Evolutionary conservation across 768 basidiomycete genomes (phyloP).

Genomic region (Pleurotus pulmonarius): DNA sequence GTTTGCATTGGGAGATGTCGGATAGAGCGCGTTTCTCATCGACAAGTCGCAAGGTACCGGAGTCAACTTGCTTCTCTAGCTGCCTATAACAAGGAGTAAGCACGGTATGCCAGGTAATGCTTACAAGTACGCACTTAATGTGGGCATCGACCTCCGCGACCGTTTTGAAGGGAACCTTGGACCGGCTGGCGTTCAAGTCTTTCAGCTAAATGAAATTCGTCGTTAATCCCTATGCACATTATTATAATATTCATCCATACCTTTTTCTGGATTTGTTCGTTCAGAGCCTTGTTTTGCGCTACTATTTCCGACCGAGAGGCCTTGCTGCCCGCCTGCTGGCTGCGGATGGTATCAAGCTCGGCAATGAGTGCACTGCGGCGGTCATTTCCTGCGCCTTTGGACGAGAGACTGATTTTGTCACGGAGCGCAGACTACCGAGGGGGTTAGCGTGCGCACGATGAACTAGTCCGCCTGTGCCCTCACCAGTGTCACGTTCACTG

Average conservation of each 20-base stretch:
- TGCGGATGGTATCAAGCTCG: constrained; percentile 78
- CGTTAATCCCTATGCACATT: too few species aligned
- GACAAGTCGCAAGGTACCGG: constrained; percentile 85
- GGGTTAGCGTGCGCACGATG: neutral
- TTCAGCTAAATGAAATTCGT: constrained; percentile 53
- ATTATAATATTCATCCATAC: constrained; percentile 29
- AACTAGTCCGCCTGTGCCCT: constrained; percentile 26
- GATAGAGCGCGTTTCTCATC: constrained; percentile 95
- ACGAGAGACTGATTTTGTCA: constrained; percentile 68
- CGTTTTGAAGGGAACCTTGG: constrained; percentile 76
- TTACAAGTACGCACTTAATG: constrained; percentile 58
- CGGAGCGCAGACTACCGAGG: constrained; percentile 57
- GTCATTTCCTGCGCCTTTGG: constrained; percentile 68
- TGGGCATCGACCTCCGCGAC: constrained; percentile 84
- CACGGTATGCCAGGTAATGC: neutral
- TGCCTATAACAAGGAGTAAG: constrained; percentile 40
- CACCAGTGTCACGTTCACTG: constrained; percentile 75
- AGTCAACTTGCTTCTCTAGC: constrained; percentile 88
- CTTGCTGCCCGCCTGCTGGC: constrained; percentile 78
- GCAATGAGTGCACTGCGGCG: constrained; percentile 66
- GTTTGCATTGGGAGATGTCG: constrained; percentile 76
- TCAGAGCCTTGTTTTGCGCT: constrained; percentile 75
- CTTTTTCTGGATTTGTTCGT: constrained; percentile 82
- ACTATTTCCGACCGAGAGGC: constrained; percentile 60
- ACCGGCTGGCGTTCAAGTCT: constrained; percentile 77